phyloP scores from a whole-genome alignment of 495 filamentous ascomycete species.

The Aspergillus hancockii region DNA sequence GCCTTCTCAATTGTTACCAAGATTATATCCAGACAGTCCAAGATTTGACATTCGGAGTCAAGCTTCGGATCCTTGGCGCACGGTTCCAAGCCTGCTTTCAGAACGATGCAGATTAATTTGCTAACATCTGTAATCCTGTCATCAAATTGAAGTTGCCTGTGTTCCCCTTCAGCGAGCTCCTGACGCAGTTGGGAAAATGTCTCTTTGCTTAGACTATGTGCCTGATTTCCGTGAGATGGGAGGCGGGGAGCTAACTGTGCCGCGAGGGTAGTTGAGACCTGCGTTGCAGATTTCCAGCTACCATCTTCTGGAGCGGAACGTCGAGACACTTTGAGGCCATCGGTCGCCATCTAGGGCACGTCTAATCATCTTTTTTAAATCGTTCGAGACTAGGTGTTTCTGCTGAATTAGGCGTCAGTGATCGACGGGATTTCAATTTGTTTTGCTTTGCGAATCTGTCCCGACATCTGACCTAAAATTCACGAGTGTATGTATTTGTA shows the following conservation, averaged over 20 bases:
- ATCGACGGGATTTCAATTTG: neutral
- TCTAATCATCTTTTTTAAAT: neutral
- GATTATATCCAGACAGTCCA: slow-evolving; percentile 72
- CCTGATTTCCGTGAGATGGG: slow-evolving; percentile 41
- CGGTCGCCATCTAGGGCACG: slow-evolving; percentile 26
- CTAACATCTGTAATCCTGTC: slow-evolving; percentile 74
- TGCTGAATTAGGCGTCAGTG: neutral
- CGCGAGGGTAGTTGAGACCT: slow-evolving; percentile 69
- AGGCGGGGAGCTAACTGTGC: slow-evolving; percentile 58
- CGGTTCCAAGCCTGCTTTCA: slow-evolving; percentile 74
- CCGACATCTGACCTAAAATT: neutral
- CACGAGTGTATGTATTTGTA: neutral
- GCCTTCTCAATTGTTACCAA: slow-evolving; percentile 70
- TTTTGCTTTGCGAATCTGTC: neutral
- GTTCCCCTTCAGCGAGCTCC: slow-evolving; percentile 57
- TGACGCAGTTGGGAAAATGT: slow-evolving; percentile 64
- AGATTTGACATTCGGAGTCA: slow-evolving; percentile 56
- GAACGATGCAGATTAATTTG: slow-evolving; percentile 79
- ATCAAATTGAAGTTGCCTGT: slow-evolving; percentile 48
- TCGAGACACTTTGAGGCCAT: slow-evolving; percentile 23
- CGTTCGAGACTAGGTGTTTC: neutral
- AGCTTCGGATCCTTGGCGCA: slow-evolving; percentile 61
- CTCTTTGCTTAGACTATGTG: slow-evolving; percentile 48
- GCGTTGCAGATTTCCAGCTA: slow-evolving; percentile 31
- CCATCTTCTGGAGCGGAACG: slow-evolving; percentile 19